A percentile compares a stretch with the other conserved stretches of the same genome.
Conservation (phyloP, 495 filamentous ascomycete genomes). For the Hypoxylon crocopeplum region DNA sequence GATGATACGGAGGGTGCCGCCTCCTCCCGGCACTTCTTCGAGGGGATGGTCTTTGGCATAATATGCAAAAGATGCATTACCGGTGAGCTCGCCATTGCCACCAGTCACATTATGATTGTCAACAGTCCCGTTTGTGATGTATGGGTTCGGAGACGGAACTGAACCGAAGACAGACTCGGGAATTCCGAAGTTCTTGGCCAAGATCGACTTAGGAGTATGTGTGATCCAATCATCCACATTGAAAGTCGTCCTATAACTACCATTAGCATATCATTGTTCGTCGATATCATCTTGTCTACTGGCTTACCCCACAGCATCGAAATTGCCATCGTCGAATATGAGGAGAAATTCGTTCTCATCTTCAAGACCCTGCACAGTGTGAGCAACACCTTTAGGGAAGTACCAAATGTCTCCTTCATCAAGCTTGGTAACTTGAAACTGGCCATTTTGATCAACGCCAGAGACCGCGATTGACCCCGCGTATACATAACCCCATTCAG, state of each 20-base stretch:
- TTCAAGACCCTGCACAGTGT: slow-evolving; percentile 63
- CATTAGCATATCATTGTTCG: background rate
- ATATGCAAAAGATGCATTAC: slow-evolving; percentile 65
- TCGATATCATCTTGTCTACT: background rate
- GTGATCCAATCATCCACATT: slow-evolving; percentile 70
- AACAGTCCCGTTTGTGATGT: slow-evolving; percentile 63
- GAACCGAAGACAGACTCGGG: slow-evolving; percentile 61
- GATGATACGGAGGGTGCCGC: slow-evolving; percentile 64
- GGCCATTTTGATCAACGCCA: slow-evolving; percentile 65
- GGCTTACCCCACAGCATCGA: slow-evolving; percentile 51
- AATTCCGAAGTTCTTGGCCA: slow-evolving; percentile 71
- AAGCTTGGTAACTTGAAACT: slow-evolving; percentile 60
- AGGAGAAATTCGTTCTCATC: slow-evolving; percentile 72
- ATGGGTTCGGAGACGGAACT: slow-evolving; percentile 63
- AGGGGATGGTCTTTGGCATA: slow-evolving; percentile 57
- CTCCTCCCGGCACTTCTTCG: slow-evolving; percentile 63
- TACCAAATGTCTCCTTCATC: slow-evolving; percentile 71
- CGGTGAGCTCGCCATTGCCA: slow-evolving; percentile 54
- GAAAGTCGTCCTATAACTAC: slow-evolving; percentile 61
- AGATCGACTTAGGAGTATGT: slow-evolving; percentile 64
- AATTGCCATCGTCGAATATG: slow-evolving; percentile 68
- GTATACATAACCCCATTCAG: slow-evolving; percentile 71
- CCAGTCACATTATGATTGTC: slow-evolving; percentile 57
- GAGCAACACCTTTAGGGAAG: slow-evolving; percentile 68
- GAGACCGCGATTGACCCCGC: slow-evolving; percentile 62